These are phyloP conservation scores for Pythium scleroteichum DNA, from an alignment of 352 stramenopile genomes.

Conservation along the genomic window DNA sequence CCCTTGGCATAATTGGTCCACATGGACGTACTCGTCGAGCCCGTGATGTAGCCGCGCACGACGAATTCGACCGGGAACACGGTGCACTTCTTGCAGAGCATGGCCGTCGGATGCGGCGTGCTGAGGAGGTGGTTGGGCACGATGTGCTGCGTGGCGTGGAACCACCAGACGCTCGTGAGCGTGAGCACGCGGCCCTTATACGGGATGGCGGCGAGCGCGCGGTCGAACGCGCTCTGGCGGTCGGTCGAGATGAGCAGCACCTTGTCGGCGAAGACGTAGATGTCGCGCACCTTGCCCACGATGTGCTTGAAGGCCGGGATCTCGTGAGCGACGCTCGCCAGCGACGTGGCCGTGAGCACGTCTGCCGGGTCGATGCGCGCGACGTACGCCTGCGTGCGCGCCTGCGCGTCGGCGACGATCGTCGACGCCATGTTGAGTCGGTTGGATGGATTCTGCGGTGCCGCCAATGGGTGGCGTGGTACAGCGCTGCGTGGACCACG, in stretches of 20 bases:
- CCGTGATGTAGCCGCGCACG: conserved; percentile 96
- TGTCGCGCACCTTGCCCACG: conserved; percentile 90
- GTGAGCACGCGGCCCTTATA: conserved; percentile 98
- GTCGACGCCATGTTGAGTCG: conserved; percentile 46
- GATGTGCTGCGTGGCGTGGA: conserved; percentile 94
- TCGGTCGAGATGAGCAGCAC: conserved; percentile 98
- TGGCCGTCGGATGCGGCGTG: conserved; percentile 95
- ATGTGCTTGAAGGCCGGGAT: conserved; percentile 59
- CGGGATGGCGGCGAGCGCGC: conserved; percentile 93
- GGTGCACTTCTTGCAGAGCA: conserved; percentile 95
- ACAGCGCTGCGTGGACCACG: conserved; percentile 19
- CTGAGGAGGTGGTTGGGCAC: conserved; percentile 96
- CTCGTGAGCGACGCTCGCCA: conserved; percentile 37
- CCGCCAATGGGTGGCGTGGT: conserved; percentile 15
- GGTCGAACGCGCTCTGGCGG: conserved; percentile 98
- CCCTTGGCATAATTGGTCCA: conserved; percentile 99
- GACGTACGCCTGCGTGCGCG: conserved; percentile 72
- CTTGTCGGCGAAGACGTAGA: conserved; percentile 86
- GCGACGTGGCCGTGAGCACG: conserved; percentile 57
- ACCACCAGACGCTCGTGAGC: conserved; percentile 96
- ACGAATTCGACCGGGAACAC: conserved; percentile 99
- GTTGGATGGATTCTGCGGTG: conserved; percentile 6
- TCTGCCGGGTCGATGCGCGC: conserved; percentile 47
- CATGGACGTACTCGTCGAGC: conserved; percentile 97
- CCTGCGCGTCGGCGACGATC: conserved; percentile 48